Percentiles rank a stretch among this genome's conserved stretches.
phyloP scores from a whole-genome alignment of 768 basidiomycete species.

The Suillus discolor region DNA sequence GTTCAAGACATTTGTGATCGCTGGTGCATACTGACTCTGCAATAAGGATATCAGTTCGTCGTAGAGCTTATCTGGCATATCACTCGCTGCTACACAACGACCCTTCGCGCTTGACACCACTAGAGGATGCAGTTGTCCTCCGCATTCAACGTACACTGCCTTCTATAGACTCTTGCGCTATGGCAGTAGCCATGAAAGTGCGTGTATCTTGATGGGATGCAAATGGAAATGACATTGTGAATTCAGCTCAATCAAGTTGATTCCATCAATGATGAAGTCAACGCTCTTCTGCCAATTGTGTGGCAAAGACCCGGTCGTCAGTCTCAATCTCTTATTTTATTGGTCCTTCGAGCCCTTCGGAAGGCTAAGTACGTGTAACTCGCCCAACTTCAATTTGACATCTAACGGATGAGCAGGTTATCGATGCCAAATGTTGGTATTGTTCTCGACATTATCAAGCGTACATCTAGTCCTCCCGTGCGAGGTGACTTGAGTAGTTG shows the following conservation, averaged over 20 bases:
- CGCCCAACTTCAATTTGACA: background rate
- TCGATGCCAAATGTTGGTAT: slow-evolving; percentile 15
- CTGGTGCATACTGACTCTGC: slow-evolving; percentile 11
- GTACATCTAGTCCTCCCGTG: slow-evolving; percentile 22
- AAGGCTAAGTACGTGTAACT: slow-evolving; percentile 10
- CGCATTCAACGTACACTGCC: slow-evolving; percentile 17
- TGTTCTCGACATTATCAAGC: slow-evolving; percentile 29
- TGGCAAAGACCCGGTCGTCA: slow-evolving; percentile 1
- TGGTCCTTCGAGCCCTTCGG: slow-evolving; percentile 27
- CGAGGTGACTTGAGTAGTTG: slow-evolving; percentile 24
- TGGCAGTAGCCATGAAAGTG: slow-evolving; percentile 26
- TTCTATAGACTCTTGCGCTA: slow-evolving; percentile 11
- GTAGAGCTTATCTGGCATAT: slow-evolving; percentile 63
- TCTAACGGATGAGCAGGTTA: slow-evolving; percentile 1
- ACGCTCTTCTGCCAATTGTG: slow-evolving; percentile 4
- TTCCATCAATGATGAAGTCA: slow-evolving; percentile 3
- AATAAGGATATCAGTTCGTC: slow-evolving; percentile 57
- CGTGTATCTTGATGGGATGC: slow-evolving; percentile 8
- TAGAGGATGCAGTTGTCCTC: slow-evolving; percentile 29
- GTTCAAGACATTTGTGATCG: slow-evolving; percentile 40
- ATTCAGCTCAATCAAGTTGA: background rate
- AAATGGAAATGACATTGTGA: background rate
- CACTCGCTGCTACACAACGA: slow-evolving; percentile 52
- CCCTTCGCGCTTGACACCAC: slow-evolving; percentile 45
- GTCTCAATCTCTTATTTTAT: background rate